These are phyloP conservation scores for Picea sitchensis DNA, from an alignment of 75 land plant species.

Conservation along the genomic window DNA sequence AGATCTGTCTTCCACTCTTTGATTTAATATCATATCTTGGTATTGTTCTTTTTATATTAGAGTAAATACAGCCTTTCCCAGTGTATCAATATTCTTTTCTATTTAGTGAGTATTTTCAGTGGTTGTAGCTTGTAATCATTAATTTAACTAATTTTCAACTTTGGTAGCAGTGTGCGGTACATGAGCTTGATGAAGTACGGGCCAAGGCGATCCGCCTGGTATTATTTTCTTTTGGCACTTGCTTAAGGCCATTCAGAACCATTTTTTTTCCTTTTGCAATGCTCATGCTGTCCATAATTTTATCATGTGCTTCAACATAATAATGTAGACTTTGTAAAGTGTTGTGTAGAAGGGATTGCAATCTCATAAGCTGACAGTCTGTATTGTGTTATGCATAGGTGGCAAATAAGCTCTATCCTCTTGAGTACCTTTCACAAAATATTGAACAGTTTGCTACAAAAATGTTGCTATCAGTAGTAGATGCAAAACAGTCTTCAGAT, in stretches of 20 bases:
- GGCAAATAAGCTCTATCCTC: conserved; percentile 86
- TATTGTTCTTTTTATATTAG: background rate
- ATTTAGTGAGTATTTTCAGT: background rate
- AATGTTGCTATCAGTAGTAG: conserved; percentile 75
- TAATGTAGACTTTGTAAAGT: background rate
- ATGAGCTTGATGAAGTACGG: conserved; percentile 80
- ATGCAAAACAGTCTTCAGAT: conserved; percentile 28
- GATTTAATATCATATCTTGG: background rate
- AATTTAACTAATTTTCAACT: background rate
- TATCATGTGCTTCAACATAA: background rate
- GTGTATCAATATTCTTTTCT: background rate
- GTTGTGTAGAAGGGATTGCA: background rate
- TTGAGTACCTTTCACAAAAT: conserved; percentile 55
- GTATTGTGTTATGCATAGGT: conserved; percentile 43
- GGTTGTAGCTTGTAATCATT: background rate
- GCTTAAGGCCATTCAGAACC: background rate
- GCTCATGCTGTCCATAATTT: background rate
- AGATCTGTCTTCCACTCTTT: background rate
- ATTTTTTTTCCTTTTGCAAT: background rate
- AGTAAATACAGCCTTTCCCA: background rate
- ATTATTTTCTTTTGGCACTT: conserved; percentile 9
- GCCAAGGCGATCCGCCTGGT: conserved; percentile 95
- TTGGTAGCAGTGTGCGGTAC: conserved; percentile 59
- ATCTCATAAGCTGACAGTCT: background rate
- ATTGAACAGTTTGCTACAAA: conserved; percentile 86